Evolutionary conservation across 129 eudicot species (phyloP), one percentile per base, ranked within the genome.

Genomic region (Ambrosia artemisiifolia): DNA sequence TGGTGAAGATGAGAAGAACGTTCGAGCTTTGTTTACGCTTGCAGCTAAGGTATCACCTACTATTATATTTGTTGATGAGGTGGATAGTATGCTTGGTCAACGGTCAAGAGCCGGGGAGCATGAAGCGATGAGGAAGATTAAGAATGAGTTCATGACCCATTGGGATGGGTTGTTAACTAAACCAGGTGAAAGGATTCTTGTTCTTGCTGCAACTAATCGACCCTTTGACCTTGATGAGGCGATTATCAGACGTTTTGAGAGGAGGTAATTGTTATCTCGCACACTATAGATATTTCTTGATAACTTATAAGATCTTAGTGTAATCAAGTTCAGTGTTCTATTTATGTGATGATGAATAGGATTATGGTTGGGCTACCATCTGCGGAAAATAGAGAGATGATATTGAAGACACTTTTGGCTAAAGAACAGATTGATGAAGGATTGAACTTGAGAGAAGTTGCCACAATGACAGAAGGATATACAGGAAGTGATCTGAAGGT

Each of bases 151-250:
- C 75, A 90, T 90, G 98, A 78, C 85, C 35, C 93, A 85, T 14
- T 94, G 95, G 95, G 95, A 90, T 40, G 98, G 95, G 24, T 72
- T 94, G 17, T 38, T 85, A 71, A 87, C 98, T 20, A 88, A 90
- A 65, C 85, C 87, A 1, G 95, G 93, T 56, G 93, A 90, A 73
- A 86, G 83, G 78, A 94, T 94, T 63, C 89, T 94, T 7, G 98
- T 94, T 79, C 98, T 94, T 80, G 98, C 97, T 76, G 98, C 97
- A 51, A 94, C 98, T 64, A 92, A 94, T 74, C 84, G 97, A 74
- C 98, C 97, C 6, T 94, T 94, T 75, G 98, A 94, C 70, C 98
- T 94, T 43, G 98, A 94, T 74, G 97, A 94, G 75, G 97, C 98
- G 9, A 90, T 94, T 16, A 94, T 94, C 17, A 84, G 98, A 77